Conservation (phyloP, 208 protist species). For the Leishmania amazonensis region DNA sequence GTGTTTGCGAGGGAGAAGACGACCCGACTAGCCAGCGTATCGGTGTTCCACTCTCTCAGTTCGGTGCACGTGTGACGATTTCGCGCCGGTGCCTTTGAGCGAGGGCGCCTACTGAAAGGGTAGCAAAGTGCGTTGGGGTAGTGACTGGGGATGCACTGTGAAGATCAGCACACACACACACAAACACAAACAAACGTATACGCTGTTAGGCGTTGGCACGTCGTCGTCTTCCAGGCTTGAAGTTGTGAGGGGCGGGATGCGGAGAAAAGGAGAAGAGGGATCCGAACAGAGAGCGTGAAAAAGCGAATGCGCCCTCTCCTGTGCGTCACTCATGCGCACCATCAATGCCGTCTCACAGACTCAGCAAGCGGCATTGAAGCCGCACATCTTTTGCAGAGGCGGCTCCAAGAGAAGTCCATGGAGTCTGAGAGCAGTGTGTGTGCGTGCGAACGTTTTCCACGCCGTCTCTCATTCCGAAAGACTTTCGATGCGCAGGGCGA, state of each 20-base stretch:
- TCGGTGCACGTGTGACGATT: not conserved
- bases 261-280: not conserved
- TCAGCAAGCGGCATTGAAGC: not conserved
- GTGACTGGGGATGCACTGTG: not conserved
- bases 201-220: not conserved
- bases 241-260: too few species aligned
- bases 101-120: not conserved
- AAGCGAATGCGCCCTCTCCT: not conserved
- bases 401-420: not conserved
- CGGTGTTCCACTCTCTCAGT: not conserved
- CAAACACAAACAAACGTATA: not conserved
- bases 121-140: not conserved
- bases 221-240: not conserved
- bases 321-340: not conserved
- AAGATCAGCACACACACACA: not conserved
- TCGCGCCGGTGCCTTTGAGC: not conserved
- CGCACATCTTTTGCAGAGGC: not conserved
- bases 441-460: not conserved
- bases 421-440: not conserved
- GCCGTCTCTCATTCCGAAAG: not conserved
- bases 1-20: not conserved
- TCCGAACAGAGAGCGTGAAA: not conserved
- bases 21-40: not conserved
- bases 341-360: not conserved
- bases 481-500: not conserved